These are phyloP conservation scores for Aspergillus biplanus DNA, from an alignment of 495 filamentous ascomycete species.

Conservation along the genomic window DNA sequence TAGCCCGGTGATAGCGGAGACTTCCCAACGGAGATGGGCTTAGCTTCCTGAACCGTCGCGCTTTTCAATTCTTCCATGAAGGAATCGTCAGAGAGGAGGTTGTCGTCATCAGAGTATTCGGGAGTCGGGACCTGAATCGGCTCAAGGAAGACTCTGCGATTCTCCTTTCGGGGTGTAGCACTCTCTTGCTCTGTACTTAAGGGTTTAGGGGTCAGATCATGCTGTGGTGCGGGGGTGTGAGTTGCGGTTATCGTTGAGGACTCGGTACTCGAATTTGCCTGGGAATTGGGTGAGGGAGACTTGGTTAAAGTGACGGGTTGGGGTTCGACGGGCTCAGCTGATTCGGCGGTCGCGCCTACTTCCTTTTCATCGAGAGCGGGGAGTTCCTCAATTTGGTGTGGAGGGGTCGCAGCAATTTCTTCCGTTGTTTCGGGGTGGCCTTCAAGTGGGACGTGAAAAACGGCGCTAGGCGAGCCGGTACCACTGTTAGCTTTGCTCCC, in stretches of 20 bases:
- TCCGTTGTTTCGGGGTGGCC: constrained; percentile 29
- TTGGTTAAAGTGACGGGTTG: constrained; percentile 27
- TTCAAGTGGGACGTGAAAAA: constrained; percentile 38
- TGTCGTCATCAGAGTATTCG: constrained; percentile 62
- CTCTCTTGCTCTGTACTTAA: constrained; percentile 25
- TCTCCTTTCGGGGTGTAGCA: constrained; percentile 40
- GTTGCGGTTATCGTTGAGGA: constrained; percentile 19
- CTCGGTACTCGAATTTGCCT: constrained; percentile 25
- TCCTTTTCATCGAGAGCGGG: constrained; percentile 24
- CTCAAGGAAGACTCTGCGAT: constrained; percentile 54
- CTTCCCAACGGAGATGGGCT: constrained; percentile 79
- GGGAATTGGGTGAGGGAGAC: constrained; percentile 27
- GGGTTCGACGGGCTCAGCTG: constrained; percentile 19
- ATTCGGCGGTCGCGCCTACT: constrained; percentile 18
- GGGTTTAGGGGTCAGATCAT: constrained; percentile 29
- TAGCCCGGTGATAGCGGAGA: constrained; percentile 76
- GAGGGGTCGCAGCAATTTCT: constrained; percentile 31
- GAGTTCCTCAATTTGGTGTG: constrained; percentile 28
- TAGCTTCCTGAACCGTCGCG: constrained; percentile 81
- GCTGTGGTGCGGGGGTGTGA: constrained; percentile 19
- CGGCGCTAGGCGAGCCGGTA: constrained; percentile 41
- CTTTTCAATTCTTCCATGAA: constrained; percentile 88
- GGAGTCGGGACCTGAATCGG: constrained; percentile 59
- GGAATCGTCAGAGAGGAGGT: constrained; percentile 78
- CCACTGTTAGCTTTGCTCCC: constrained; percentile 37